Percentiles rank a stretch among this genome's conserved stretches.
Conservation (phyloP, 495 filamentous ascomycete genomes). For the Daldinia loculata region DNA sequence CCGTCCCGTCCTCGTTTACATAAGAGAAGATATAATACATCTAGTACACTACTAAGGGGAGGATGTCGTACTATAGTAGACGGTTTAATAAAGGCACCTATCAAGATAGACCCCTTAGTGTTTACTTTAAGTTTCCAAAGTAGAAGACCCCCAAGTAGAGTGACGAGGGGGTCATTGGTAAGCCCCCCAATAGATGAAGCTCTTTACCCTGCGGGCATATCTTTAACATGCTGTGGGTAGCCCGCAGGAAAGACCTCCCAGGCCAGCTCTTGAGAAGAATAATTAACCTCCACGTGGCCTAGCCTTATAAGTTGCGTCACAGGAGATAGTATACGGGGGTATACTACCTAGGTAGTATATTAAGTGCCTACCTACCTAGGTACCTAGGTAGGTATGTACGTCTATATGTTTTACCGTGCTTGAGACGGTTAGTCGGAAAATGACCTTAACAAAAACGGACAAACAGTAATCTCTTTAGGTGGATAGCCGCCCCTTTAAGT, state of each 20-base stretch:
- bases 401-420: too few species aligned
- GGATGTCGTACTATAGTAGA: neutral
- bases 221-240: neutral
- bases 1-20: conserved; percentile 19
- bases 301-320: neutral
- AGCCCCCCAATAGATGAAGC: neutral
- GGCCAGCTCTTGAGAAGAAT: neutral
- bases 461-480: too few species aligned
- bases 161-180: neutral
- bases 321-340: neutral
- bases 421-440: too few species aligned
- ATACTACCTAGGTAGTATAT: neutral
- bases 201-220: neutral
- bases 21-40: conserved; percentile 4
- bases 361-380: neutral
- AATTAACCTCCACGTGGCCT: neutral
- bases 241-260: neutral
- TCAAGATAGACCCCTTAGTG: too few species aligned
- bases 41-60: too few species aligned
- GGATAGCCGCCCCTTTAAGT: too few species aligned
- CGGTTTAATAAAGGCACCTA: neutral
- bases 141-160: neutral
- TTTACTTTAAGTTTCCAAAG: too few species aligned
- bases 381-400: neutral
- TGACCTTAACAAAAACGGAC: too few species aligned